A percentile compares a stretch with the other conserved stretches of the same genome.
These are phyloP conservation scores for Lactifluus subvellereus DNA, from an alignment of 768 basidiomycete genomes.

Conservation along the genomic window DNA sequence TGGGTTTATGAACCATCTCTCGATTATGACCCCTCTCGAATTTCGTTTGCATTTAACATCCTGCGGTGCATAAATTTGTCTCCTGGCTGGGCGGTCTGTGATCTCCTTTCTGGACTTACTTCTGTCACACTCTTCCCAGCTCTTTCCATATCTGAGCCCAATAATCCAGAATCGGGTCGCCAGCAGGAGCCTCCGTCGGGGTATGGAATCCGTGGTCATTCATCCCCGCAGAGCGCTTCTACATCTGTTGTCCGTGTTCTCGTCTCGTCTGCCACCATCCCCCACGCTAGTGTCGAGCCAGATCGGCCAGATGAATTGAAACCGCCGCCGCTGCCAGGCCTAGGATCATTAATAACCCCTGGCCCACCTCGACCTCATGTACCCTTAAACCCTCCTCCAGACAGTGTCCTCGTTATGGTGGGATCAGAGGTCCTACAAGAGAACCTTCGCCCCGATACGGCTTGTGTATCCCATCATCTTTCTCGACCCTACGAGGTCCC, in stretches of 20 bases:
- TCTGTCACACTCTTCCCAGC: neutral
- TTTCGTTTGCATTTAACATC: conserved; percentile 20
- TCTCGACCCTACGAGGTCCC: neutral
- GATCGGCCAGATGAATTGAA: neutral
- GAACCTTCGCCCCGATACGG: neutral
- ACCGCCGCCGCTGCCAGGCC: neutral
- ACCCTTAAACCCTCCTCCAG: neutral
- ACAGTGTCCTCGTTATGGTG: neutral
- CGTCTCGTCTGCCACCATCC: neutral
- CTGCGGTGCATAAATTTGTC: conserved; percentile 10
- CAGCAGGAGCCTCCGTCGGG: neutral
- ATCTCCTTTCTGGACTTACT: conserved; percentile 11
- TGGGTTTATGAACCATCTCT: conserved; percentile 20
- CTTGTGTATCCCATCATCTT: neutral
- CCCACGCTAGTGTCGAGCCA: neutral
- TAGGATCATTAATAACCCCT: neutral
- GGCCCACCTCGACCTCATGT: neutral
- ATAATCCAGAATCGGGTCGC: neutral
- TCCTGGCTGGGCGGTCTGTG: conserved; percentile 12
- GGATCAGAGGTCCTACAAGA: neutral
- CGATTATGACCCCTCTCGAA: conserved; percentile 20
- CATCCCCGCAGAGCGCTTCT: neutral
- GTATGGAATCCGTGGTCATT: too few species aligned
- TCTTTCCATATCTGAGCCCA: neutral
- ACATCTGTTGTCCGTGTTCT: neutral